These are phyloP conservation scores for Termitomyces sp. DNA, from an alignment of 768 basidiomycete species.

Conservation along the genomic window DNA sequence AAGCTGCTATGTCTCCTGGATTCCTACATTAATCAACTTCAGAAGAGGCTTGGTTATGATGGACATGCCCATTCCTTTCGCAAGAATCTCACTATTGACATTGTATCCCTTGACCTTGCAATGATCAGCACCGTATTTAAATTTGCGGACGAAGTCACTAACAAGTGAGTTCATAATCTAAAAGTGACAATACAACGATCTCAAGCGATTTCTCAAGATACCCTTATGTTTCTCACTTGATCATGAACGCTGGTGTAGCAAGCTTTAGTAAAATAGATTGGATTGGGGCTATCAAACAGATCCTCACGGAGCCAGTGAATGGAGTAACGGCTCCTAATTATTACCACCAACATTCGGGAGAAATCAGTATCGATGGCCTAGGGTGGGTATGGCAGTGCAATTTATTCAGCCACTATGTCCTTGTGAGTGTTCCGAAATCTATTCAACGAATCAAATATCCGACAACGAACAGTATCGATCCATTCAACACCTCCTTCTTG, in stretches of 20 bases:
- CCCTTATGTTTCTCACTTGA: constrained; percentile 73
- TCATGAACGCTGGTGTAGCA: constrained; percentile 75
- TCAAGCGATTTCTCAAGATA: constrained; percentile 39
- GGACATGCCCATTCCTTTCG: constrained; percentile 54
- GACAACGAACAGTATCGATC: constrained; percentile 51
- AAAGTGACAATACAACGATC: neutral
- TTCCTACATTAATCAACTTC: constrained; percentile 36
- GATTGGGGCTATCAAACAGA: constrained; percentile 36
- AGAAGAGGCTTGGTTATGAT: constrained; percentile 31
- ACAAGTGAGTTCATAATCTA: constrained; percentile 36
- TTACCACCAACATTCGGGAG: constrained; percentile 52
- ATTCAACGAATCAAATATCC: neutral
- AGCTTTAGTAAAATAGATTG: constrained; percentile 52
- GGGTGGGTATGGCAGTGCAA: constrained; percentile 87
- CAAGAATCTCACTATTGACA: constrained; percentile 51
- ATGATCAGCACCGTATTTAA: constrained; percentile 51
- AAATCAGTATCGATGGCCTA: constrained; percentile 59
- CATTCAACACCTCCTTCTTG: constrained; percentile 46
- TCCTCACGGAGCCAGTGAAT: constrained; percentile 36
- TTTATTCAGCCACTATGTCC: constrained; percentile 71
- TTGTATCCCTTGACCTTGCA: constrained; percentile 61
- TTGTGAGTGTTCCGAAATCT: constrained; percentile 35
- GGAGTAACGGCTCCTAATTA: constrained; percentile 50
- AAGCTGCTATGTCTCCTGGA: constrained; percentile 52
- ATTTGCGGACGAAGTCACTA: constrained; percentile 49